These are phyloP conservation scores for Cyclotella baltica DNA, from an alignment of 108 stramenopile species.

Conservation along the genomic window DNA sequence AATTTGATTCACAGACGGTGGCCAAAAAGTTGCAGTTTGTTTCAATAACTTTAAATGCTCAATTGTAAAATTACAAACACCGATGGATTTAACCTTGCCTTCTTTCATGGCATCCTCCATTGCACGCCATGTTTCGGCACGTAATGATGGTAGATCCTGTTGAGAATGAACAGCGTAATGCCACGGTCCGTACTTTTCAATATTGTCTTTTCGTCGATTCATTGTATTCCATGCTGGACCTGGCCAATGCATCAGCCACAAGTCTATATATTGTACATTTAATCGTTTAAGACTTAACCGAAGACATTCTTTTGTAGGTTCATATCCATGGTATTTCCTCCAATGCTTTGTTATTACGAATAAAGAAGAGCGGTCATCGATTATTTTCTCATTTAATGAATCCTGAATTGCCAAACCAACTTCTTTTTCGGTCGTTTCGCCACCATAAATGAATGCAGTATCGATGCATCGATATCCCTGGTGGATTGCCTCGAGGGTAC, in stretches of 20 bases:
- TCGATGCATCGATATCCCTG: conserved; percentile 74
- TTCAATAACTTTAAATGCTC: conserved; percentile 65
- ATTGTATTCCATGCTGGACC: conserved; percentile 55
- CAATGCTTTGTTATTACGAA: conserved; percentile 85
- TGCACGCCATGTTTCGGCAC: conserved; percentile 85
- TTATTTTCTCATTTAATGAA: conserved; percentile 47
- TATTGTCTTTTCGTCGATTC: conserved; percentile 51
- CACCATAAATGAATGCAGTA: conserved; percentile 84
- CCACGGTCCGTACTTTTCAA: too few relatives aligned
- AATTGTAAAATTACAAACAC: conserved; percentile 82
- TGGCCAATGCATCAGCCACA: conserved; percentile 82
- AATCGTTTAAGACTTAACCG: conserved; percentile 66
- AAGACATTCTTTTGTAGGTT: conserved; percentile 66
- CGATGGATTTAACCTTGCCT: conserved; percentile 73
- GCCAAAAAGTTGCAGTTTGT: conserved; percentile 68
- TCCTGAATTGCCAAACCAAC: conserved; percentile 73
- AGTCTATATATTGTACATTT: conserved; percentile 65
- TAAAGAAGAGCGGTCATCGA: conserved; percentile 51
- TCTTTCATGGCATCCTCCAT: conserved; percentile 79
- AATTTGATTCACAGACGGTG: conserved; percentile 88
- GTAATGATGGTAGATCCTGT: too few relatives aligned
- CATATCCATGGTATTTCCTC: conserved; percentile 85
- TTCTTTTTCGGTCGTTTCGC: conserved; percentile 74
- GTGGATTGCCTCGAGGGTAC: conserved; percentile 61
- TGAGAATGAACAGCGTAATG: too few relatives aligned